Conservation (phyloP, 106 monocot genomes). For the Platanthera zijinensis region DNA sequence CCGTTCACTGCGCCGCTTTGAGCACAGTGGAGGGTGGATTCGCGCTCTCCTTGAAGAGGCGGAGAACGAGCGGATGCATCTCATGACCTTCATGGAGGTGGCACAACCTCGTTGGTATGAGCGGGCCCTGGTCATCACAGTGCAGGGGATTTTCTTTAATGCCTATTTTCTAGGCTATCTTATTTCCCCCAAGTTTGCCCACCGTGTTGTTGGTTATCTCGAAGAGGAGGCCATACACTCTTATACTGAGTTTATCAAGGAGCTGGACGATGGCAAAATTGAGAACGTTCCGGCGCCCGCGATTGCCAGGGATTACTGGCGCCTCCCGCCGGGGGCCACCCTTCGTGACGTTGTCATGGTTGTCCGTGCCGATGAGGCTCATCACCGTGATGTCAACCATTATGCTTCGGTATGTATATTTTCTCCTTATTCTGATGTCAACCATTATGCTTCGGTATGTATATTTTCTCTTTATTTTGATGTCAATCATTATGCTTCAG, state of each 20-base stretch:
- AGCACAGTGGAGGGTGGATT: slow-evolving; percentile 40
- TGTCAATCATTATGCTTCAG: slow-evolving; percentile 38
- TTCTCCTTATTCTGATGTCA: not conserved
- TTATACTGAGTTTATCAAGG: slow-evolving; percentile 33
- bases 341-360: slow-evolving; percentile 28
- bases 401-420: slow-evolving; percentile 25
- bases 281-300: slow-evolving; percentile 35
- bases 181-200: slow-evolving; percentile 36
- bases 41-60: slow-evolving; percentile 19
- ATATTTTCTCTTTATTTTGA: not conserved
- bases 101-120: slow-evolving; percentile 35
- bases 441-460: too few relatives aligned
- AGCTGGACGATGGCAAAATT: slow-evolving; percentile 28
- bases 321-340: slow-evolving; percentile 24
- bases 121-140: slow-evolving; percentile 25
- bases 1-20: slow-evolving; percentile 36
- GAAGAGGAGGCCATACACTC: slow-evolving; percentile 45
- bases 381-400: slow-evolving; percentile 39
- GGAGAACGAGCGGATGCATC: slow-evolving; percentile 38
- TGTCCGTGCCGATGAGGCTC: slow-evolving; percentile 35
- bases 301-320: slow-evolving; percentile 42
- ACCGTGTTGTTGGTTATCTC: slow-evolving; percentile 33
- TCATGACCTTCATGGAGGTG: slow-evolving; percentile 46
- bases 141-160: slow-evolving; percentile 40
- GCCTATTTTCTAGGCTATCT: slow-evolving; percentile 29